Evolutionary conservation across 306 rosid species (phyloP).

Genomic region (Sphenostylis stenocarpa): DNA sequence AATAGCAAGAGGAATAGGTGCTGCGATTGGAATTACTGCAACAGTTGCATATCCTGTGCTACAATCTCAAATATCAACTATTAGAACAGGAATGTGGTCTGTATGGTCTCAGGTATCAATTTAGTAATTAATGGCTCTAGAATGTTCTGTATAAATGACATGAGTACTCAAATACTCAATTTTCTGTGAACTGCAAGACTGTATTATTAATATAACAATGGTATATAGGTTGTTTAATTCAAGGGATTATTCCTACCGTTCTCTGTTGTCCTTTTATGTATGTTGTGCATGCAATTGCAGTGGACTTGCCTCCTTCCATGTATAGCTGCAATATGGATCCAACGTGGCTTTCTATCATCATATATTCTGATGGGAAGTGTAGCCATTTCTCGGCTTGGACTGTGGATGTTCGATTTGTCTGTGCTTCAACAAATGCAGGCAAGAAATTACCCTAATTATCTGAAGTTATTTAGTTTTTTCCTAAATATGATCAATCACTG

Average conservation of each 20-base stretch:
- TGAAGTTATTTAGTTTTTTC: background rate
- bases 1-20: conserved; percentile 73
- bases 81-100: conserved; percentile 88
- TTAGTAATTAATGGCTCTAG: background rate
- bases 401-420: conserved; percentile 91
- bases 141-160: background rate
- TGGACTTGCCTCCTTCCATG: conserved; percentile 76
- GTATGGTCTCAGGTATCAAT: conserved; percentile 80
- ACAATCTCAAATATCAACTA: conserved; percentile 51
- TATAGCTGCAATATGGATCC: conserved; percentile 62
- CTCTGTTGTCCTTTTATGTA: background rate
- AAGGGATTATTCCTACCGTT: background rate
- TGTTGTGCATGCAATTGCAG: conserved; percentile 42
- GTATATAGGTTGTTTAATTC: background rate
- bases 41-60: conserved; percentile 65
- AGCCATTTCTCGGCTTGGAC: conserved; percentile 82
- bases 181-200: background rate
- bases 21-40: conserved; percentile 72
- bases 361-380: conserved; percentile 82
- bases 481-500: background rate
- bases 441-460: background rate
- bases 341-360: conserved; percentile 47
- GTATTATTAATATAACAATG: background rate
- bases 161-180: background rate
- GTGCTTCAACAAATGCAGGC: conserved; percentile 96